Conservation (phyloP, 441 rosid species). For the Jatropha podagrica region DNA sequence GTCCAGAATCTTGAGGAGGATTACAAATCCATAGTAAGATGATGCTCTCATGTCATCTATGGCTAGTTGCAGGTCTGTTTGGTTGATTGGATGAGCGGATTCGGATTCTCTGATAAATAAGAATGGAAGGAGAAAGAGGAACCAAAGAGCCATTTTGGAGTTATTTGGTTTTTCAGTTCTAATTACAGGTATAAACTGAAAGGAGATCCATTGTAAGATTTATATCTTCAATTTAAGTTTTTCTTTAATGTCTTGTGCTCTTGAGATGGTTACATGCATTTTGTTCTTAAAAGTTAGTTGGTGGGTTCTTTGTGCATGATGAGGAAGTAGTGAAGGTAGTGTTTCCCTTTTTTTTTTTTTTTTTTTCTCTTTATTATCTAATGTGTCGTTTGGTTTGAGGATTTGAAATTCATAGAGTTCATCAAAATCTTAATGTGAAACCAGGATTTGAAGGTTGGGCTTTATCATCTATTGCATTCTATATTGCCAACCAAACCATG, state of each 20-base stretch:
- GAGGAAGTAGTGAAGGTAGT: slow-evolving; percentile 10
- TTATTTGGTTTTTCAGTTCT: neutral
- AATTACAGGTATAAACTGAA: neutral
- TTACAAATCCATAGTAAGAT: slow-evolving; percentile 44
- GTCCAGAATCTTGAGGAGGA: slow-evolving; percentile 39
- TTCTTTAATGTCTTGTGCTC: neutral
- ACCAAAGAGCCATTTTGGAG: slow-evolving; percentile 25
- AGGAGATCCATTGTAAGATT: neutral
- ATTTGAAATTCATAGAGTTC: too few species aligned
- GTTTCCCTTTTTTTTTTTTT: neutral
- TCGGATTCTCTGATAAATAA: slow-evolving; percentile 21
- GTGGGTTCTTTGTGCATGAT: slow-evolving; percentile 33
- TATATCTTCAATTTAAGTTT: slow-evolving; percentile 4
- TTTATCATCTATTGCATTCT: too few species aligned
- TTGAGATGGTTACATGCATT: slow-evolving; percentile 8
- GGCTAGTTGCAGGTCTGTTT: slow-evolving; percentile 32
- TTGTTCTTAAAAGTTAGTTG: slow-evolving; percentile 22
- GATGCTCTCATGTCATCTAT: slow-evolving; percentile 34
- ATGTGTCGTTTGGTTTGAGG: too few species aligned
- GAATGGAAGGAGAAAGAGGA: slow-evolving; percentile 28
- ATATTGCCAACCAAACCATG: too few species aligned
- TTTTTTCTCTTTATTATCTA: neutral
- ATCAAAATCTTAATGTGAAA: too few species aligned
- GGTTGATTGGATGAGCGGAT: slow-evolving; percentile 23
- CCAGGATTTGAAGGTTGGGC: too few species aligned